These are phyloP conservation scores for Haplosporangium gracile DNA, from an alignment of 192 early-diverging fungal species.

Conservation along the genomic window DNA sequence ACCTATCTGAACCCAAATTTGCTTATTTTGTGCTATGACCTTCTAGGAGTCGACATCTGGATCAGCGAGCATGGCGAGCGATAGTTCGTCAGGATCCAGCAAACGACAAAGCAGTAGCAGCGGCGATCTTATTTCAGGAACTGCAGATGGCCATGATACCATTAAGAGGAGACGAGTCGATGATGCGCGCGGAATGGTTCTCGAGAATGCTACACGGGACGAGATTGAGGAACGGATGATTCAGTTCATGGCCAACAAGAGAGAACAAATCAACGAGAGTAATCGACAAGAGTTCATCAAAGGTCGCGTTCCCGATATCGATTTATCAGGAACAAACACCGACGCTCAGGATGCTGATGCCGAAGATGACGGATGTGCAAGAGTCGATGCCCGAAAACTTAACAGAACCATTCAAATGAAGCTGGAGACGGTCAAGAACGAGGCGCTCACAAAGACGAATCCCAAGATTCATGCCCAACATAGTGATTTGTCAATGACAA, in stretches of 20 bases:
- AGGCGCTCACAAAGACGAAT: slow-evolving; percentile 57
- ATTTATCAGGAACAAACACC: slow-evolving; percentile 3
- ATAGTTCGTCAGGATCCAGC: slow-evolving; percentile 10
- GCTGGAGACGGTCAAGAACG: slow-evolving; percentile 75
- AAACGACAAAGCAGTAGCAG: slow-evolving; percentile 20
- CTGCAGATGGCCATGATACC: slow-evolving; percentile 15
- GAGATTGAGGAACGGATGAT: slow-evolving; percentile 66
- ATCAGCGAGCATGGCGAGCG: background rate
- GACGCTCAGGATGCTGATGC: background rate
- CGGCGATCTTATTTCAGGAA: slow-evolving; percentile 7
- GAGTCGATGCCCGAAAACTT: slow-evolving; percentile 78
- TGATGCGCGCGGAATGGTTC: slow-evolving; percentile 36
- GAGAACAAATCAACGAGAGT: slow-evolving; percentile 70
- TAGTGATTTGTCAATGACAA: slow-evolving; percentile 46
- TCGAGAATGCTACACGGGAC: slow-evolving; percentile 55
- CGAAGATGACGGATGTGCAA: slow-evolving; percentile 68
- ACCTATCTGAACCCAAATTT: background rate
- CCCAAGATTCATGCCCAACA: slow-evolving; percentile 32
- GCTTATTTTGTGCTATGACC: background rate
- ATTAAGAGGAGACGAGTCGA: slow-evolving; percentile 45
- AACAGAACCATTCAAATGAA: slow-evolving; percentile 87
- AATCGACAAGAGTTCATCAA: slow-evolving; percentile 75
- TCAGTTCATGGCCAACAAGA: slow-evolving; percentile 64
- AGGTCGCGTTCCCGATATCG: slow-evolving; percentile 24
- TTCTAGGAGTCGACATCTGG: slow-evolving; percentile 17